Percentiles rank a stretch among this genome's conserved stretches.
phyloP scores from a whole-genome alignment of 805 yeast genomes.

The Grigorovia jiainica region DNA sequence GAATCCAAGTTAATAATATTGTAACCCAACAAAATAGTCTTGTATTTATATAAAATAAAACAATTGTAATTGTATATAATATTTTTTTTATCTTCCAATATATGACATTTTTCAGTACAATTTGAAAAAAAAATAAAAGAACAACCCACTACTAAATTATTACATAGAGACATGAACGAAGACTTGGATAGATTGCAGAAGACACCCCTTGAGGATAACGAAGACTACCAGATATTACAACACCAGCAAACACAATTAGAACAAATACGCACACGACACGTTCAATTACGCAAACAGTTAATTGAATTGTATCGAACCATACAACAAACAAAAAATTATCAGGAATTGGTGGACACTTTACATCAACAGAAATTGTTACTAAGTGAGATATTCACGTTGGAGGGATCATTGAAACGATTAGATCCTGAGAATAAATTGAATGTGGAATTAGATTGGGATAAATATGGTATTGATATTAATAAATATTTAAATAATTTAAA shows the following conservation, averaged over 20 bases:
- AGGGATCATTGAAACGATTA: slow-evolving; percentile 10
- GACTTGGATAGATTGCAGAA: slow-evolving; percentile 15
- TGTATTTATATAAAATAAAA: no score
- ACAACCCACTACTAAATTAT: no score
- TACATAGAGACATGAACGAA: background rate
- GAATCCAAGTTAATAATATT: slow-evolving; percentile 21
- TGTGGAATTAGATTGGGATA: slow-evolving; percentile 16
- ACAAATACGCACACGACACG: slow-evolving; percentile 11
- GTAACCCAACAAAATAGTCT: no score
- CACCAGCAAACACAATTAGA: slow-evolving; percentile 18
- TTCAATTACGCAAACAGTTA: slow-evolving; percentile 16
- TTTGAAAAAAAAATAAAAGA: no score
- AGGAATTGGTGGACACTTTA: slow-evolving; percentile 24
- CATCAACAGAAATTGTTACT: slow-evolving; percentile 17
- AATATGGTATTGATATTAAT: slow-evolving; percentile 20
- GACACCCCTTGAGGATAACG: slow-evolving; percentile 12
- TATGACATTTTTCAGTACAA: no score
- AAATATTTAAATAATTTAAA: slow-evolving; percentile 9
- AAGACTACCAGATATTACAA: slow-evolving; percentile 16
- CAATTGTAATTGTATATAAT: no score
- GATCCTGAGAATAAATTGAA: background rate
- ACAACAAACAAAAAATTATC: slow-evolving; percentile 23
- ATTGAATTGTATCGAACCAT: slow-evolving; percentile 19
- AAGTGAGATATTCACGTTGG: slow-evolving; percentile 24
- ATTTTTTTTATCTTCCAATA: no score